These are phyloP conservation scores for Chlamydomonas asymmetrica DNA, from an alignment of 139 green algal genomes.

Conservation along the genomic window DNA sequence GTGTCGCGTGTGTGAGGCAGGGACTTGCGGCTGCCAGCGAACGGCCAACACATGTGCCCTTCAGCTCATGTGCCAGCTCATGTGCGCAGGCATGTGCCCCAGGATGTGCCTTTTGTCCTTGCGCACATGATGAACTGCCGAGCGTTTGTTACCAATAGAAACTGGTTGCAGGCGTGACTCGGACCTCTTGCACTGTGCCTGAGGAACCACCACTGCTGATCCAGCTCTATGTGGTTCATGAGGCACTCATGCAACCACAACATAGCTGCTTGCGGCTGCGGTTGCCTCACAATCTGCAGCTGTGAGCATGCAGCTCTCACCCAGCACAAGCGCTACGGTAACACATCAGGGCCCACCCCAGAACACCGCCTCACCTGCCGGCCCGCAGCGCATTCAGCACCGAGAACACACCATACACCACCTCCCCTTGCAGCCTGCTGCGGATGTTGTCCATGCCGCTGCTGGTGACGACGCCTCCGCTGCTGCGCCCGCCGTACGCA, in stretches of 20 bases:
- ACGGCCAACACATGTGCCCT: no score
- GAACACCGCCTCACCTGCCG: constrained; percentile 14
- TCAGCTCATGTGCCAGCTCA: no score
- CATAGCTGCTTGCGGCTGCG: background rate
- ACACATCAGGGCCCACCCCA: background rate
- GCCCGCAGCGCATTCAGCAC: constrained; percentile 69
- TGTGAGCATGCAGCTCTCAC: no score
- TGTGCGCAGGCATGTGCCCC: no score
- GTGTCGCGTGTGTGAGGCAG: no score
- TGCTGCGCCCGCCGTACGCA: background rate
- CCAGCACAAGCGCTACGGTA: background rate
- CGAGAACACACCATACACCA: constrained; percentile 79
- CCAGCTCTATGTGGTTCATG: background rate
- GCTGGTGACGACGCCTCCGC: background rate
- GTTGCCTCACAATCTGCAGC: no score
- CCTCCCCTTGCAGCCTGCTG: constrained; percentile 42
- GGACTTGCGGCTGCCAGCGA: no score
- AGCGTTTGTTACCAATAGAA: no score
- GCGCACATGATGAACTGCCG: no score
- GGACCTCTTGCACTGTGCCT: background rate
- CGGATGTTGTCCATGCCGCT: constrained; percentile 4
- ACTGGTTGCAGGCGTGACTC: no score
- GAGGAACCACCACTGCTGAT: background rate
- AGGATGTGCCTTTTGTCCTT: no score
- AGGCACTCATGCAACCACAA: background rate